A percentile compares a stretch with the other conserved stretches of the same genome.
Evolutionary conservation across 1,139 yeast species (phyloP).

Genomic region (Kodamaea ohmeri): DNA sequence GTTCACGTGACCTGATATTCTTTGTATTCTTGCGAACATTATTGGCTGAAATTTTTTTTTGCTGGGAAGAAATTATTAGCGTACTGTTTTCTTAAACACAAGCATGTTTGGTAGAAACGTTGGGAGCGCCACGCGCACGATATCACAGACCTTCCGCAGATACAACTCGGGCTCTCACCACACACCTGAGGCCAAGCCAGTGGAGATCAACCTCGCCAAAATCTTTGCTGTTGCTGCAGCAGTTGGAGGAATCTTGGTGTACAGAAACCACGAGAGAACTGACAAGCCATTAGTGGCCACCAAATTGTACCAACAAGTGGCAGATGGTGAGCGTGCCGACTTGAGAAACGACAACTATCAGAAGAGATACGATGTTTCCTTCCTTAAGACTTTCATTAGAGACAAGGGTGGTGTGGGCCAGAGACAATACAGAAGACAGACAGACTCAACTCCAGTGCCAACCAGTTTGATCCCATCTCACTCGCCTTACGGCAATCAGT

Average conservation of each 20-base stretch:
- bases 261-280: slow-evolving; percentile 35
- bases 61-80: background rate
- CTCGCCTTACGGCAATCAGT: slow-evolving; percentile 41
- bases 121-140: slow-evolving; percentile 15
- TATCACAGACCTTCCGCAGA: slow-evolving; percentile 25
- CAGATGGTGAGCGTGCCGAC: slow-evolving; percentile 29
- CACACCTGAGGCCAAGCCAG: slow-evolving; percentile 27
- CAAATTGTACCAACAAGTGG: slow-evolving; percentile 38
- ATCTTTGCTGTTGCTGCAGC: slow-evolving; percentile 43
- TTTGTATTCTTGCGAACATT: background rate
- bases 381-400: slow-evolving; percentile 42
- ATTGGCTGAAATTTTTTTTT: slow-evolving; percentile 9
- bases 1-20: slow-evolving; percentile 4
- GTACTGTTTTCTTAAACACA: slow-evolving; percentile 4
- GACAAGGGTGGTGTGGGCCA: slow-evolving; percentile 51
- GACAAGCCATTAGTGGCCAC: slow-evolving; percentile 42
- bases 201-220: slow-evolving; percentile 41
- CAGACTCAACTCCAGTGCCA: slow-evolving; percentile 30
- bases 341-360: slow-evolving; percentile 40
- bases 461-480: slow-evolving; percentile 43
- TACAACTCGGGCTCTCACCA: slow-evolving; percentile 36
- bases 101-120: slow-evolving; percentile 26
- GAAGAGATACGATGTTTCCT: slow-evolving; percentile 41
- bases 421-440: slow-evolving; percentile 38
- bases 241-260: slow-evolving; percentile 40